Conservation (phyloP, 768 basidiomycete species). For the Leccinum sublutescens region DNA sequence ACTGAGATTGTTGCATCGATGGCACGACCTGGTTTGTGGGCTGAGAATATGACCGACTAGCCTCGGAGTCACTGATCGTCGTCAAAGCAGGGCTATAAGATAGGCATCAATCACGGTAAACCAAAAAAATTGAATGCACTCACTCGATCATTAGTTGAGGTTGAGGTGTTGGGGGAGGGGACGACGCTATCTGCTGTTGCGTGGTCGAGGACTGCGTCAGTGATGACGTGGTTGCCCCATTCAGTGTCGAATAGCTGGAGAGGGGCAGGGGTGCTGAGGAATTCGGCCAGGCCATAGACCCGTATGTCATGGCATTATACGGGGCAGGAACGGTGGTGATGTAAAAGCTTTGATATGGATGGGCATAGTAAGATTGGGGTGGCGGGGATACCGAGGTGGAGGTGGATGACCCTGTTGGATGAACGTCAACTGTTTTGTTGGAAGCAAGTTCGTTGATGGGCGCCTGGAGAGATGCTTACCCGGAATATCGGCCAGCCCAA, state of each 20-base stretch:
- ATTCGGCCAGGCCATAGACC: slow-evolving; percentile 46
- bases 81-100: slow-evolving; percentile 55
- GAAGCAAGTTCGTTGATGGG: slow-evolving; percentile 18
- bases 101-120: slow-evolving; percentile 13
- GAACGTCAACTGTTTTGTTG: slow-evolving; percentile 10
- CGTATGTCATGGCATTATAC: slow-evolving; percentile 55
- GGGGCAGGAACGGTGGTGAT: slow-evolving; percentile 41
- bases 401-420: slow-evolving; percentile 37
- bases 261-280: slow-evolving; percentile 50
- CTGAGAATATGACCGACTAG: slow-evolving; percentile 46
- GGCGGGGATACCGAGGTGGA: slow-evolving; percentile 40
- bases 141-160: slow-evolving; percentile 69
- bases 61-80: slow-evolving; percentile 50
- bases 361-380: slow-evolving; percentile 40
- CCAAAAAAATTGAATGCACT: slow-evolving; percentile 23
- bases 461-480: slow-evolving; percentile 40
- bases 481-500: slow-evolving; percentile 41
- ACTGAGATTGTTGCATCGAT: slow-evolving; percentile 32
- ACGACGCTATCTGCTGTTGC: slow-evolving; percentile 32
- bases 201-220: slow-evolving; percentile 31
- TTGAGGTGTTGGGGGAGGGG: slow-evolving; percentile 24
- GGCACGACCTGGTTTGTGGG: slow-evolving; percentile 40
- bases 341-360: slow-evolving; percentile 43
- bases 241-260: slow-evolving; percentile 74
- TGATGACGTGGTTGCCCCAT: slow-evolving; percentile 63